Conservation (phyloP, 1,284 basidiomycete species). For the Rhodotorula sp. region DNA sequence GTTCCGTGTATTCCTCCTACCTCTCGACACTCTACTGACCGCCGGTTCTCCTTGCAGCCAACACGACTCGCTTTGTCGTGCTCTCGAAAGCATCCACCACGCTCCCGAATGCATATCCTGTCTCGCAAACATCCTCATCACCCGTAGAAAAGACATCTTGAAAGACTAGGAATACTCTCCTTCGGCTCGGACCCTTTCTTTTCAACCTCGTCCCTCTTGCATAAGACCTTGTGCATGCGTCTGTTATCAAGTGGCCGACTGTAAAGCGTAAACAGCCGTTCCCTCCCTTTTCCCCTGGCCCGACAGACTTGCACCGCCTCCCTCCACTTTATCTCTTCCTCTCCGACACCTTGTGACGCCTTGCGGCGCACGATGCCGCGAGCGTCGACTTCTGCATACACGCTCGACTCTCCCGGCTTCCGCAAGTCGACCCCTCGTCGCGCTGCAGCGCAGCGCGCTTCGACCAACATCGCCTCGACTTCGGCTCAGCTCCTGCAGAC, state of each 20-base stretch:
- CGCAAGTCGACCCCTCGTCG: conserved; percentile 1
- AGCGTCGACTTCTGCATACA: neutral
- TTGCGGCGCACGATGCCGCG: neutral
- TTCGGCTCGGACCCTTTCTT: no score
- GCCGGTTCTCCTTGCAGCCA: conserved; percentile 18
- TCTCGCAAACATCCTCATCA: neutral
- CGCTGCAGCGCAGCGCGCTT: neutral
- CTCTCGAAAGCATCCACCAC: conserved; percentile 1
- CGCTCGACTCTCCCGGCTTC: conserved; percentile 3
- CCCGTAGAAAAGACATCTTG: no score
- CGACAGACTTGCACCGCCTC: neutral
- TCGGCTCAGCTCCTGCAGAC: neutral
- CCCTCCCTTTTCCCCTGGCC: neutral
- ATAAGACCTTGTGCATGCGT: no score
- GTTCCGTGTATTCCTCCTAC: neutral
- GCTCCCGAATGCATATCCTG: conserved; percentile 11
- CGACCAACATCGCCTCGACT: neutral
- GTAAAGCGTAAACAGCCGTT: neutral
- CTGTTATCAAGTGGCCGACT: neutral
- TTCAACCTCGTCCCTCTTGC: no score
- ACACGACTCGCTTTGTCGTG: conserved; percentile 36
- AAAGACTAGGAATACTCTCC: no score
- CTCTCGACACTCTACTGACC: neutral
- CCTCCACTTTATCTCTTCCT: neutral
- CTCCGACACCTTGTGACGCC: neutral